A percentile compares a stretch with the other conserved stretches of the same genome.
These are phyloP conservation scores for Biscutella auriculata DNA, from an alignment of 441 rosid genomes.

Conservation along the genomic window DNA sequence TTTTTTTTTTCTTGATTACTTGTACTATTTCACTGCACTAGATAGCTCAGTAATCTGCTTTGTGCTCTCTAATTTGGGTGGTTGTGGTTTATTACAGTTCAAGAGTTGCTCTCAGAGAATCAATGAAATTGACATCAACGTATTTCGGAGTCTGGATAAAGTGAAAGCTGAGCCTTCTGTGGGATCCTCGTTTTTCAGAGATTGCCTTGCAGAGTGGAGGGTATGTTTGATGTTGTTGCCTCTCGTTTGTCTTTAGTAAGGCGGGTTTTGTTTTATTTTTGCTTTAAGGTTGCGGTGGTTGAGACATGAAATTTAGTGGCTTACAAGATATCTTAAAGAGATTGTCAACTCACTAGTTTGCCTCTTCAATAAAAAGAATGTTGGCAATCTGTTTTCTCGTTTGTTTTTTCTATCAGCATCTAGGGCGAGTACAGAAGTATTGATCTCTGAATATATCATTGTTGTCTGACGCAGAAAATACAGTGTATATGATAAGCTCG, in stretches of 20 bases:
- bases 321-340: background rate
- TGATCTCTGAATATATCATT: background rate
- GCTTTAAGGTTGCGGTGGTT: background rate
- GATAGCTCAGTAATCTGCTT: background rate
- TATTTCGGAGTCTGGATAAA: constrained; percentile 53
- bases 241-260: background rate
- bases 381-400: background rate
- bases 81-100: constrained; percentile 40
- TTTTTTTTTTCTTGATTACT: background rate
- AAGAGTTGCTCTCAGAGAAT: constrained; percentile 55
- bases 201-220: constrained; percentile 84
- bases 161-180: constrained; percentile 64
- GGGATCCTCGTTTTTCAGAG: constrained; percentile 72
- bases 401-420: background rate
- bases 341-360: background rate
- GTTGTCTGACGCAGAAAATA: background rate
- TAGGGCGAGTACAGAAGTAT: background rate
- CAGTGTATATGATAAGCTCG: background rate
- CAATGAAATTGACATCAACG: constrained; percentile 65
- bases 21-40: background rate
- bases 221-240: constrained; percentile 30
- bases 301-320: background rate
- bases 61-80: background rate
- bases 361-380: background rate
- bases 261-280: background rate